Evolutionary conservation across 83 land plant species (phyloP).

Genomic region (Picea abies): DNA sequence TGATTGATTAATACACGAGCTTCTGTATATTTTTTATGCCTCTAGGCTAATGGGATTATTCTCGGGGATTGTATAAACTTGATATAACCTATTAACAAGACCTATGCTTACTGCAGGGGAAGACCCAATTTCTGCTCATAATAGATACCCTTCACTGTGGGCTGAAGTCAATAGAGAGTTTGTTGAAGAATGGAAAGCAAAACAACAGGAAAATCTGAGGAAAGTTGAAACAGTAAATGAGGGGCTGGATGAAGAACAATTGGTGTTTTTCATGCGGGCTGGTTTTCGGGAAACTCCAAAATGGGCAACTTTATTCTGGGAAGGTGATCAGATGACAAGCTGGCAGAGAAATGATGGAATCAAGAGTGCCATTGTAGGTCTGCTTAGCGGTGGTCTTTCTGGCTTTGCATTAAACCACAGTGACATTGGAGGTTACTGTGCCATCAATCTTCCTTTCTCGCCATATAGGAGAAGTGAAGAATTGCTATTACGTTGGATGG

Average conservation of each 20-base stretch:
- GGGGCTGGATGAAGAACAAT: slow-evolving; percentile 29
- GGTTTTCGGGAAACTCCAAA: slow-evolving; percentile 81
- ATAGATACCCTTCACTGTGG: slow-evolving; percentile 90
- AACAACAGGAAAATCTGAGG: background rate
- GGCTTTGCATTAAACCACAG: slow-evolving; percentile 82
- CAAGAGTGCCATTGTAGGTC: slow-evolving; percentile 39
- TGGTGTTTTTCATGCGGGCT: slow-evolving; percentile 91
- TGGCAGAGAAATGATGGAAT: too few relatives aligned
- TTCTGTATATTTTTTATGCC: too few relatives aligned
- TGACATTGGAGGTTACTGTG: too few relatives aligned
- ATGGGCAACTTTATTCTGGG: slow-evolving; percentile 88
- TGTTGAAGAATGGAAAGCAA: slow-evolving; percentile 78
- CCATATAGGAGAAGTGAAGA: slow-evolving; percentile 57
- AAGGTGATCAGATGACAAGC: too few relatives aligned
- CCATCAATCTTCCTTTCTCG: too few relatives aligned
- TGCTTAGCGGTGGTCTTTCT: slow-evolving; percentile 82
- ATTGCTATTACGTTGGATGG: slow-evolving; percentile 78
- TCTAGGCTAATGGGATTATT: too few relatives aligned
- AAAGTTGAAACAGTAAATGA: slow-evolving; percentile 25
- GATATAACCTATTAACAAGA: background rate
- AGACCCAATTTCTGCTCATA: slow-evolving; percentile 75
- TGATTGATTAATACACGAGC: background rate
- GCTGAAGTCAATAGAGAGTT: slow-evolving; percentile 87
- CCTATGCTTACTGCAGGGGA: slow-evolving; percentile 46
- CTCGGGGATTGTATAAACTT: background rate